Percentiles rank a stretch among this genome's conserved stretches.
Conservation (phyloP, 2,329 filamentous ascomycete genomes). For the Dothideomycetes sp. region DNA sequence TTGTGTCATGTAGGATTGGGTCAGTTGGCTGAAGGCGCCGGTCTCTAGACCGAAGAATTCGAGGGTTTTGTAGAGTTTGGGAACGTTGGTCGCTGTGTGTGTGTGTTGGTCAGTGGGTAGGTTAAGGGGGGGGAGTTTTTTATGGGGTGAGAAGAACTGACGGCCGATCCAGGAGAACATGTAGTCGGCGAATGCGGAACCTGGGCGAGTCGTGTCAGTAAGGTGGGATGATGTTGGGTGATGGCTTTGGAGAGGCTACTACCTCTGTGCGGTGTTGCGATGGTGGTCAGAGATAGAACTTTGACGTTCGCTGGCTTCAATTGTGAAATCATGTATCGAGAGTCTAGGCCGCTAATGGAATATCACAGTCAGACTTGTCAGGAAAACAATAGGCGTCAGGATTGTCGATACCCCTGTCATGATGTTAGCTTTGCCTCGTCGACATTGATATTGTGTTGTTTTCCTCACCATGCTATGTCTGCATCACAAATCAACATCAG, state of each 20-base stretch:
- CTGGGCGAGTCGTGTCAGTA: slow-evolving; percentile 19
- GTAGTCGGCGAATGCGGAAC: slow-evolving; percentile 54
- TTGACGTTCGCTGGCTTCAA: slow-evolving; percentile 58
- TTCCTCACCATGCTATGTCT: slow-evolving; percentile 48
- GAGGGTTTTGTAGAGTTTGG: slow-evolving; percentile 47
- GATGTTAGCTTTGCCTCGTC: slow-evolving; percentile 1
- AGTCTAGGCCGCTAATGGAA: slow-evolving; percentile 47
- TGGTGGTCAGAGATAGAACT: slow-evolving; percentile 59
- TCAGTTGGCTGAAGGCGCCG: slow-evolving; percentile 53
- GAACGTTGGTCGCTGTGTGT: slow-evolving; percentile 35
- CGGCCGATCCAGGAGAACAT: slow-evolving; percentile 49
- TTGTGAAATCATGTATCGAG: slow-evolving; percentile 54
- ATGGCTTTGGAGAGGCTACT: slow-evolving; percentile 5
- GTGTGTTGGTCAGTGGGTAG: neutral
- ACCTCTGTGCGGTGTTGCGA: slow-evolving; percentile 53
- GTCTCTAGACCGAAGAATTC: slow-evolving; percentile 48
- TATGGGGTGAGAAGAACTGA: slow-evolving; percentile 18
- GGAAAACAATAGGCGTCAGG: neutral
- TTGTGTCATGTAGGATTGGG: slow-evolving; percentile 47
- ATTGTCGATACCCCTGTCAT: slow-evolving; percentile 28
- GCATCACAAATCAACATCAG: slow-evolving; percentile 13
- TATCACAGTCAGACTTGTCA: slow-evolving; percentile 1
- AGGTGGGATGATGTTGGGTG: neutral
- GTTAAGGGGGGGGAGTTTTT: neutral
- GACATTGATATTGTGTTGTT: neutral